Base-by-base conservation (phyloP, 495 filamentous ascomycete genomes). In the Aspergillus sclerotiicarbonarius region DNA sequence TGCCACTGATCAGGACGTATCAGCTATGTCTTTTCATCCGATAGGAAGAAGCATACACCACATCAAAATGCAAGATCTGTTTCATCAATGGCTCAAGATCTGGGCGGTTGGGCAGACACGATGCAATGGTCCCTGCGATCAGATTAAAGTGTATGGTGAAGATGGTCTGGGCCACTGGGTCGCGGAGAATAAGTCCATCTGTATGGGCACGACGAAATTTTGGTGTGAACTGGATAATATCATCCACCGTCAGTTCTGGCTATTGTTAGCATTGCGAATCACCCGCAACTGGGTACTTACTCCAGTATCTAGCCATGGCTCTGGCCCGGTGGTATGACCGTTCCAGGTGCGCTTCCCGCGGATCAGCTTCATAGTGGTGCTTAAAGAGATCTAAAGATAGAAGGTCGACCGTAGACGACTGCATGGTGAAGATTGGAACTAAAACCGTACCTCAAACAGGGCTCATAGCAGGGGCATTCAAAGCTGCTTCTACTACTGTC, bases 121-220 rank as follows among this genome's bases (percentile, higher is more conserved):
- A 51, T 0, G 59, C 68, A 19, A 74, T 60, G 4, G 70, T 74
- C 13, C 70, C 71, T 21, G 67, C 71, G 25, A 69, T 67, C 0
- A 74, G 53, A 33, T 74, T 74, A 53, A 55, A 67, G 16, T 74
- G 71, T 12, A 74, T 73, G 10, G 52, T 57, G 0, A 69, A 31
- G 9, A 69, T 31, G 7, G 45, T 49, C 0, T 53, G 48, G 1
- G 62, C 59, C 21, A 35, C 29, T 19, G 16, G 48, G 44, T 61
- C 59, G 8, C 35, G 32, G 0, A 53, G n/a, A 6, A 20, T 25
- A 16, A 64, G 54, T 0, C n/a, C 12, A 15, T 64, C 58, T 20
- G 15, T 44, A n/a, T 58, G 55, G 12, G 13, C 21, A 16, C 48
- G 8, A 58, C 59, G 58, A 15, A 62, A 64, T 20, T 59, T 64